Base-by-base conservation (phyloP, 163 green algal species). In the Botryococcus braunii region DNA sequence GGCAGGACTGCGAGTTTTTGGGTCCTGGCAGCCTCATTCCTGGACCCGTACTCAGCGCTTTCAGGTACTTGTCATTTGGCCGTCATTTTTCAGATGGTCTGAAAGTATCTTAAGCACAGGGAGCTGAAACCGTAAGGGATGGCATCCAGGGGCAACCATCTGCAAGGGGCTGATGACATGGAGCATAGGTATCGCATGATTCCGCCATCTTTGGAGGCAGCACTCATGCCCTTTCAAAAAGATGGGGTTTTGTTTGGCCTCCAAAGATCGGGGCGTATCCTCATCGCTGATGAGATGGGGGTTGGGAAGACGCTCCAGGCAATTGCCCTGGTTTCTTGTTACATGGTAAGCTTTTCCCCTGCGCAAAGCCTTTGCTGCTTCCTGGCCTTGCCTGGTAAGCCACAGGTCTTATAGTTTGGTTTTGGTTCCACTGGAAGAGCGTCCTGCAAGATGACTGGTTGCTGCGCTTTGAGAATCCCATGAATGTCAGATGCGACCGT, bases 271-370 rank as follows among this genome's bases (percentile, higher is more conserved):
- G 91, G 92, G 3, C 78, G 91, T 0, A 79, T 76, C 52, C 76
- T 98, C 2, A 86, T 98, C 13, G 93, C 85, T 4, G 93, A 98
- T 65, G 92, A 97, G 78, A 93, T 92, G 88, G 92, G 92, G 0
- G 87, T 98, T 35, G 92, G 93, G 39, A 98, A 98, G 75, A 97
- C 92, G 2, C 76, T 97, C 36, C 90, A 95, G 72, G 88, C 88
- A 35, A 88, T 97, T 29, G 88, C 89, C 5, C 73, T 95, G 65
- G 83, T 88, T 0, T 69, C 84, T 4, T 91, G 83, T 73, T 96
- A 94, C 73, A 64, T 83, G 66, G 87, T 91, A 41, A 37, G 74
- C 62, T n/a, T n/a, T n/a, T n/a, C n/a, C n/a, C n/a, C n/a, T n/a
- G n/a, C n/a, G n/a, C n/a, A n/a, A n/a, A n/a, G n/a, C n/a, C n/a